Percentiles rank a stretch among this genome's conserved stretches.
These are phyloP conservation scores for Medakamo hakoo DNA, from an alignment of 139 green algal species.

Conservation along the genomic window DNA sequence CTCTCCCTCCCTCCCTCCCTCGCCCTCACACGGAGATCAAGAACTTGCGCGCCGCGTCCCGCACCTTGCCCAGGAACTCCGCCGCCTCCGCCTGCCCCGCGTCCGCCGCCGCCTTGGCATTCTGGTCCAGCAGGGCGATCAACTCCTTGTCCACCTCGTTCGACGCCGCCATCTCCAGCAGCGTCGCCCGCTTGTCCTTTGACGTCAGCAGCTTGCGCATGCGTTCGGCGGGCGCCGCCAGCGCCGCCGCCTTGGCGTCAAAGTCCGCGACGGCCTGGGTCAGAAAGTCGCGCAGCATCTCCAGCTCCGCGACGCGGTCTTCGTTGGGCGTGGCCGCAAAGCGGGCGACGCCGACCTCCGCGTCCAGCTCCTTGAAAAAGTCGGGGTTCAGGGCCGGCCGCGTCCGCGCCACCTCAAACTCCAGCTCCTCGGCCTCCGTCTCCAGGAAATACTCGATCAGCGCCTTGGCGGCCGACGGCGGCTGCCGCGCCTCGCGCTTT, in stretches of 20 bases:
- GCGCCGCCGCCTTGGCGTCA: conserved; percentile 30
- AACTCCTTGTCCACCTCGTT: conserved; percentile 53
- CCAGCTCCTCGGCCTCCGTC: conserved; percentile 69
- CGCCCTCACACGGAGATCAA: conserved; percentile 19
- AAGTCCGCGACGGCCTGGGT: conserved; percentile 40
- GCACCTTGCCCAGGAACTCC: conserved; percentile 69
- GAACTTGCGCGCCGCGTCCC: conserved; percentile 39
- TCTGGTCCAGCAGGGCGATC: conserved; percentile 63
- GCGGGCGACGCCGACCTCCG: conserved; percentile 30
- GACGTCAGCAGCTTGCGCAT: conserved; percentile 59
- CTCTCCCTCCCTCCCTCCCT: no score
- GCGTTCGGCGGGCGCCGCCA: conserved; percentile 33
- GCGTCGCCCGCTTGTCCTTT: conserved; percentile 59
- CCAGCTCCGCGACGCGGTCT: conserved; percentile 63
- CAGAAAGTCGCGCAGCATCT: conserved; percentile 61
- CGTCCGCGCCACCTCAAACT: conserved; percentile 68
- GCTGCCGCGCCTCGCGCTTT: conserved; percentile 3
- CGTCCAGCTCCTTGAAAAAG: conserved; percentile 32
- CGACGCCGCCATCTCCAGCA: conserved; percentile 63
- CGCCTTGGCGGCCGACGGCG: no score
- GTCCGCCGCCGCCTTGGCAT: conserved; percentile 48
- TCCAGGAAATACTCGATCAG: conserved; percentile 73
- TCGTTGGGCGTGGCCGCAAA: conserved; percentile 30
- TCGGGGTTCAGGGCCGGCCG: conserved; percentile 21
- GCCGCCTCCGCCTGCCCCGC: conserved; percentile 41